These are phyloP conservation scores for Trichoderma pleuroti DNA, from an alignment of 2,329 filamentous ascomycete species.

Conservation along the genomic window DNA sequence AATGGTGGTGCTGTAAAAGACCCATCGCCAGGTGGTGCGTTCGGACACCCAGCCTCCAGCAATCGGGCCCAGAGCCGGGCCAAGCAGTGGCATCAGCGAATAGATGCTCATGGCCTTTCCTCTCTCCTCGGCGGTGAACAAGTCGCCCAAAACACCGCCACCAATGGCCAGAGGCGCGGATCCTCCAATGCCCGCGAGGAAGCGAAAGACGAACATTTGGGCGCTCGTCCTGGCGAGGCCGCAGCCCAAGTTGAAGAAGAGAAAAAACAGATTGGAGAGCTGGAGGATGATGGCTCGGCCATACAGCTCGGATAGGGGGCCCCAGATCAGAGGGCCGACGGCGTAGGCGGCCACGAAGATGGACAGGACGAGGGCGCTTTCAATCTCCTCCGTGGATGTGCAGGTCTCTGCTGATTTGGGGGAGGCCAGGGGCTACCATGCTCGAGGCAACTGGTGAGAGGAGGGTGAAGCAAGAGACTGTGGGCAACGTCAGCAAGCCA, in stretches of 20 bases:
- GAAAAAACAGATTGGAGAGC: constrained; percentile 53
- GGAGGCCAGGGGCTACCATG: constrained; percentile 52
- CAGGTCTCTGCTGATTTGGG: constrained; percentile 51
- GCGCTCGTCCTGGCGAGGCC: constrained; percentile 59
- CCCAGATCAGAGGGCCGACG: constrained; percentile 60
- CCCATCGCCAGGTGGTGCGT: constrained; percentile 67
- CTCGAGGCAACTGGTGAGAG: constrained; percentile 59
- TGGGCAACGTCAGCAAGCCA: background rate
- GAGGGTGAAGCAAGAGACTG: constrained; percentile 54
- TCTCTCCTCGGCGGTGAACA: constrained; percentile 55
- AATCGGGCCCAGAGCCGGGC: constrained; percentile 50
- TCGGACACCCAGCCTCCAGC: constrained; percentile 40
- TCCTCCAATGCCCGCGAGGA: constrained; percentile 58
- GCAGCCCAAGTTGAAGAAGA: constrained; percentile 60
- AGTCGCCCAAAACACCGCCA: constrained; percentile 62
- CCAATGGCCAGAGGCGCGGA: constrained; percentile 63
- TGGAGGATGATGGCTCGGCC: constrained; percentile 46
- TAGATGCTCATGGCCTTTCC: constrained; percentile 63
- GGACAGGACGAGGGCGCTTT: constrained; percentile 41
- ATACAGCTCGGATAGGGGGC: constrained; percentile 58
- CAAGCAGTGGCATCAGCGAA: constrained; percentile 58
- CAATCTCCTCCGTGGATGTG: constrained; percentile 44
- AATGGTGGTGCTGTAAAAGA: constrained; percentile 66
- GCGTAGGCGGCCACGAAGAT: constrained; percentile 46
- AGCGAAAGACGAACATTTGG: constrained; percentile 58